Evolutionary conservation across 352 stramenopile genomes (phyloP), one percentile per base, ranked within the genome.

Genomic region (Phytophthora sansomeana): DNA sequence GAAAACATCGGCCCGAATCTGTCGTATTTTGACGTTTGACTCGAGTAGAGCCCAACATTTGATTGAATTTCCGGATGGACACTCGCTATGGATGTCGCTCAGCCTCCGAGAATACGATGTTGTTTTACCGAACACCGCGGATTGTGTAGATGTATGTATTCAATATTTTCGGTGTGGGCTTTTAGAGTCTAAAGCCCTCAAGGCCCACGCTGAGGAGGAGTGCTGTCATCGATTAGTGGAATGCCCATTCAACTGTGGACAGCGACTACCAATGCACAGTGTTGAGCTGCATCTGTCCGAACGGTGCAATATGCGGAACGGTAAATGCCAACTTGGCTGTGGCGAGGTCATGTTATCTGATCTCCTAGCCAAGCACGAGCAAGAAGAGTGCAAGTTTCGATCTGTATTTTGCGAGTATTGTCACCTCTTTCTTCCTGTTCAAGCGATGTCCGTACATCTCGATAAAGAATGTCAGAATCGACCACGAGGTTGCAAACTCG

Each of bases 181-280:
- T 52, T 17, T 72, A 13, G 24, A 53, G 13, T 41, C 50, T 3
- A 50, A 53, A 17, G 16, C 8, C 5, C 21, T 62, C 2, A 29
- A 9, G 6, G 4, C 17, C 3, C 87, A 95, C 38, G 66, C 78
- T 7, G 29, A 57, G 17, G 32, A 67, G 1, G 63, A 80, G 3
- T 95, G 87, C 28, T 51, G 49, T 11, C 72, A 88, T 9, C 83
- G 84, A 1, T 69, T 90, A 7, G 54, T 92, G 0, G 17, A 69
- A 10, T 95, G 87, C 56, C 87, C 85, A n/a, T 58, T 93, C 0
- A 69, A 61, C 3, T 95, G 87, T 49, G 81, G 83, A 1, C 84
- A 93, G 62, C 74, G 74, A 11, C 60, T 92, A n/a, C 61, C 75
- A 9, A 67, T 61, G 0, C 61, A 81, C n/a, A 58, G 53, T 2